These are phyloP conservation scores for Pittosporum tobira DNA, from an alignment of 129 eudicot species.

Conservation along the genomic window DNA sequence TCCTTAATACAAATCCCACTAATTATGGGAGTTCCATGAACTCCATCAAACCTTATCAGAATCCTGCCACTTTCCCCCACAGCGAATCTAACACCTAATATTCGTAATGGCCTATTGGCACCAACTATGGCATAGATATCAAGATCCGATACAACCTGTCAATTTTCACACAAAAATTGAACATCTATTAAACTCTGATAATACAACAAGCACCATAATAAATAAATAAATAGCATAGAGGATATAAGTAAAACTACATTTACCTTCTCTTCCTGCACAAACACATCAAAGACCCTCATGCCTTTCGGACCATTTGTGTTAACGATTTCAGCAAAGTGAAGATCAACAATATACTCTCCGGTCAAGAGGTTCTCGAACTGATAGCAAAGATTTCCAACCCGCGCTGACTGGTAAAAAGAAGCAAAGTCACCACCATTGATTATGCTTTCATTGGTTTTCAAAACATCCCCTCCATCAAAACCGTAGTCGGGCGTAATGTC, in stretches of 20 bases:
- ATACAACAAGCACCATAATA: not conserved
- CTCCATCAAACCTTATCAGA: conserved; percentile 28
- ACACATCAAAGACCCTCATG: conserved; percentile 38
- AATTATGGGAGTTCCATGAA: conserved; percentile 29
- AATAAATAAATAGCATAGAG: no score
- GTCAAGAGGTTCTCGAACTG: conserved; percentile 18
- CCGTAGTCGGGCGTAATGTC: conserved; percentile 16
- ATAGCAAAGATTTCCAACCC: conserved; percentile 32
- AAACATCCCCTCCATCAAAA: conserved; percentile 33
- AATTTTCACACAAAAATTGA: not conserved
- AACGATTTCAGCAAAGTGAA: conserved; percentile 36
- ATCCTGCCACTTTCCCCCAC: conserved; percentile 23
- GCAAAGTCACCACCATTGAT: conserved; percentile 24
- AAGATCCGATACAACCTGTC: conserved; percentile 37
- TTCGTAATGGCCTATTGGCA: conserved; percentile 32
- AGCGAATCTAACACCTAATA: conserved; percentile 23
- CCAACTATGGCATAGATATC: conserved; percentile 36
- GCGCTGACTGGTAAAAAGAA: conserved; percentile 32
- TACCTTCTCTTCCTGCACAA: conserved; percentile 34
- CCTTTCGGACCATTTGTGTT: conserved; percentile 39
- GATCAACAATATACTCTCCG: conserved; percentile 31
- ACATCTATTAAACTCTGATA: not conserved
- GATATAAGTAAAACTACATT: not conserved
- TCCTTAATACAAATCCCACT: conserved; percentile 35
- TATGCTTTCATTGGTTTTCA: conserved; percentile 28